Conservation (phyloP, 2,329 filamentous ascomycete genomes). For the Penicillium sp. region DNA sequence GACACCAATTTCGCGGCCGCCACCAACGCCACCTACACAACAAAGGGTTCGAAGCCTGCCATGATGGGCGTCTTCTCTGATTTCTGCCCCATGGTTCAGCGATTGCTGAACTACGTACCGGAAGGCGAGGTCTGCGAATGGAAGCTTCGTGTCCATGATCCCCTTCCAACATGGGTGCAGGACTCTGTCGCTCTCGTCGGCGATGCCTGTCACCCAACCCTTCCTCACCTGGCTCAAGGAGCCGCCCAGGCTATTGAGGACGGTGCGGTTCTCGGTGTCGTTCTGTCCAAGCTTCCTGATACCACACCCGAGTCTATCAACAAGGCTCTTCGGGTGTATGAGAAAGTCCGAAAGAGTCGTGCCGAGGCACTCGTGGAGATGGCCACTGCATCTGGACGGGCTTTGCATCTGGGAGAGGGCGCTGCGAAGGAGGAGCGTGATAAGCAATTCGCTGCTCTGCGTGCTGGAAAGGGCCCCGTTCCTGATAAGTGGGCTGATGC, state of each 20-base stretch:
- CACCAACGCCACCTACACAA: constrained; percentile 63
- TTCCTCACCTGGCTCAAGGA: constrained; percentile 65
- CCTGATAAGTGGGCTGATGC: constrained; percentile 70
- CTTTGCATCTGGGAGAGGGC: constrained; percentile 59
- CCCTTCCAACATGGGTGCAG: constrained; percentile 63
- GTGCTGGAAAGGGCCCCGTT: constrained; percentile 49
- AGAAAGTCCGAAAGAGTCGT: constrained; percentile 57
- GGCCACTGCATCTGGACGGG: constrained; percentile 56
- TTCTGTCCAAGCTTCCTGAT: constrained; percentile 52
- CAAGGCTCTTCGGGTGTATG: constrained; percentile 58
- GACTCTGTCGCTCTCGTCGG: constrained; percentile 56
- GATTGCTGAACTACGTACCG: constrained; percentile 62
- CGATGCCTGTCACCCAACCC: constrained; percentile 64
- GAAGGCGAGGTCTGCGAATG: constrained; percentile 69
- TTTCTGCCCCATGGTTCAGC: constrained; percentile 62
- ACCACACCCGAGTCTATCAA: constrained; percentile 49
- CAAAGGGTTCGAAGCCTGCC: constrained; percentile 59
- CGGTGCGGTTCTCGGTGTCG: constrained; percentile 57
- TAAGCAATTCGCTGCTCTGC: constrained; percentile 56
- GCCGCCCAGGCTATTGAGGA: constrained; percentile 68
- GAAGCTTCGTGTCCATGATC: constrained; percentile 64
- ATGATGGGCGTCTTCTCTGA: constrained; percentile 62
- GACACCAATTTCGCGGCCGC: constrained; percentile 62
- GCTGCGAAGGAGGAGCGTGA: constrained; percentile 61
- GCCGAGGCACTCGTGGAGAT: constrained; percentile 60